Evolutionary conservation across 495 filamentous ascomycete genomes (phyloP), one percentile per base, ranked within the genome.

Genomic region (Aspergillus nidulans): DNA sequence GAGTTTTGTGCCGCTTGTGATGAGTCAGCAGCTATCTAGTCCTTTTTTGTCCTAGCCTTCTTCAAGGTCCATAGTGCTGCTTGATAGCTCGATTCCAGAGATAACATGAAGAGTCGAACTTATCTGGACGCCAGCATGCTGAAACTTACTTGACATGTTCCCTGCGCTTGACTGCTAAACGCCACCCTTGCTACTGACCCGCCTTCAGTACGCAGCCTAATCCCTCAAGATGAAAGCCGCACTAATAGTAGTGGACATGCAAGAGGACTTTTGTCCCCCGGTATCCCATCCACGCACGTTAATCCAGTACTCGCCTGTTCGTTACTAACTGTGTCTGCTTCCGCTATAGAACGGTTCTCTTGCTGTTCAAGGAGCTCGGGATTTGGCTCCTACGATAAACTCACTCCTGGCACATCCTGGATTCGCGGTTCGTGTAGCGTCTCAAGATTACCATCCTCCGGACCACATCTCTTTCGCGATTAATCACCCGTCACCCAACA

Each of bases 201-300:
- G 20, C 18, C 8, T 23, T 24, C 12, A 7, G 13, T 1, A 45
- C 36, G 15, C 36, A 46, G 4, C 4, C 25, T 7, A 46, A 25
- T 19, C 16, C n/a, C 5, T 38, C 52, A 58, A 32, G 26, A 65
- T 65, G 62, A 62, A 49, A 48, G 85, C 86, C 41, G 86, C 86
- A 18, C 67, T 90, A 21, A 64, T 97, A 32, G 79, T 96, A 7
- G 85, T 97, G 19, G 92, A 97, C 68, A 77, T 96, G 71, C 94
- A 98, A 73, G 89, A 96, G 69, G 94, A 97, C 76, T 98, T 98
- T 71, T 96, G 90, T 70, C 90, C 89, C 55, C 92, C 92, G 21
- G 89, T 94, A 58, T 55, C 23, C 18, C 21, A 44, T 42, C 18
- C 23, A 47, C 20, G 8, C 32, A 21, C 41, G 25, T n/a, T n/a